Evolutionary conservation across 148 eudicot genomes (phyloP).

Genomic region (Polygonum aviculare): DNA sequence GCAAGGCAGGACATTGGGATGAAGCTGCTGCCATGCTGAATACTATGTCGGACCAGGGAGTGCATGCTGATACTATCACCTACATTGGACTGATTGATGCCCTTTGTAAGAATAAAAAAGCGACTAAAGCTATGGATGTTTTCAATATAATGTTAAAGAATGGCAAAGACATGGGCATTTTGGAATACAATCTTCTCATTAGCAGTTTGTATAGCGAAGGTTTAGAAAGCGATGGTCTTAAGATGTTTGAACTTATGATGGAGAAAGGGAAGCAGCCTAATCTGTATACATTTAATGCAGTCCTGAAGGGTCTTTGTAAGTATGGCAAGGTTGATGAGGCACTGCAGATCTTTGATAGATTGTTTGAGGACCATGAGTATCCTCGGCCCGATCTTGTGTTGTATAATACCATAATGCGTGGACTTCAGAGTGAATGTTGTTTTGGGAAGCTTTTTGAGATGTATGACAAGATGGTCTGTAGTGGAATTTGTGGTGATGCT

Average conservation of each 20-base stretch:
- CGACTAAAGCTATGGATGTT: conserved; percentile 38
- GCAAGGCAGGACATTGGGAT: conserved; percentile 39
- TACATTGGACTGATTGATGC: conserved; percentile 44
- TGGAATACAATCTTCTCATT: conserved; percentile 42
- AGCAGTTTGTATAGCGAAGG: conserved; percentile 46
- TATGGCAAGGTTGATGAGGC: conserved; percentile 49
- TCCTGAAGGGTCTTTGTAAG: conserved; percentile 47
- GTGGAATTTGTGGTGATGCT: conserved; percentile 20
- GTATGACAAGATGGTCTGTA: conserved; percentile 30
- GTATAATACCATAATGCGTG: conserved; percentile 37
- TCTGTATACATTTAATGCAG: conserved; percentile 30
- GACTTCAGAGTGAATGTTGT: conserved; percentile 50
- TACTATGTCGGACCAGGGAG: conserved; percentile 41
- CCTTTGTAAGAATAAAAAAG: conserved; percentile 41
- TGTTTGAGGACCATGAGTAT: conserved; percentile 26
- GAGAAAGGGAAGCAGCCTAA: conserved; percentile 43
- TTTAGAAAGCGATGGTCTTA: conserved; percentile 36
- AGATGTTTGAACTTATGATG: conserved; percentile 42
- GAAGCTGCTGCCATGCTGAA: conserved; percentile 36
- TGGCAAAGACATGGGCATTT: conserved; percentile 37
- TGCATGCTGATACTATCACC: conserved; percentile 37
- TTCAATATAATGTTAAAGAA: conserved; percentile 47
- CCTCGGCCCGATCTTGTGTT: conserved; percentile 35
- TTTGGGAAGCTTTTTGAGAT: conserved; percentile 38
- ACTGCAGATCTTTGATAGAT: conserved; percentile 29